A percentile compares a stretch with the other conserved stretches of the same genome.
These are phyloP conservation scores for Beta lomatogona DNA, from an alignment of 179 eudicot species.

Conservation along the genomic window DNA sequence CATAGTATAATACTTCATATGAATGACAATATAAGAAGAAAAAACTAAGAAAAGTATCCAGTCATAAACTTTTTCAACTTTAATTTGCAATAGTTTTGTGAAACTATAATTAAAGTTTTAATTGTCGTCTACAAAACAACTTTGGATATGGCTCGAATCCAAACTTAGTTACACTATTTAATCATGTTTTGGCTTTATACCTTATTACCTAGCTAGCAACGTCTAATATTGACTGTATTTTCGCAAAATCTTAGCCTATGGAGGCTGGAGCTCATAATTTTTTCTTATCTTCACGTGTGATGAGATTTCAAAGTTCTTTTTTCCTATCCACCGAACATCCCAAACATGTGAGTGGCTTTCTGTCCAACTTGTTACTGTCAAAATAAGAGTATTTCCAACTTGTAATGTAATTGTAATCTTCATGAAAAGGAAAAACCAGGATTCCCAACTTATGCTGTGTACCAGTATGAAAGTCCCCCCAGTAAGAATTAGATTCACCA, in stretches of 20 bases:
- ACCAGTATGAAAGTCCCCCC: background rate
- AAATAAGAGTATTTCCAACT: background rate
- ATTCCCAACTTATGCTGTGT: background rate
- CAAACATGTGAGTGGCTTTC: slow-evolving; percentile 6
- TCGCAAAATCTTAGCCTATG: slow-evolving; percentile 5
- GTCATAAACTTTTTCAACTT: too few species aligned
- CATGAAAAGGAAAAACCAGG: background rate
- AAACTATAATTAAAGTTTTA: too few species aligned
- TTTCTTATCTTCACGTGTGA: background rate
- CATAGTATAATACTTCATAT: too few species aligned
- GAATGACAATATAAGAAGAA: too few species aligned
- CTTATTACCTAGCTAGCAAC: background rate
- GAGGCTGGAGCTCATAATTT: background rate
- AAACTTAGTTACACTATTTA: too few species aligned
- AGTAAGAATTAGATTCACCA: too few species aligned
- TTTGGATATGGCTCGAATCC: too few species aligned
- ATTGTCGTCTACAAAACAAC: too few species aligned
- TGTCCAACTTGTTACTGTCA: background rate
- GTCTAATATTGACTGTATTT: slow-evolving; percentile 1
- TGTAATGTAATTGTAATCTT: background rate
- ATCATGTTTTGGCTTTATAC: too few species aligned
- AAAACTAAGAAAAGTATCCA: too few species aligned
- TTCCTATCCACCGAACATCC: slow-evolving; percentile 10
- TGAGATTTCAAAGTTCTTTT: background rate
- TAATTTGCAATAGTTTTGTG: too few species aligned